phyloP scores from a whole-genome alignment of 2,329 filamentous ascomycete genomes.

The Penicillium sp. region DNA sequence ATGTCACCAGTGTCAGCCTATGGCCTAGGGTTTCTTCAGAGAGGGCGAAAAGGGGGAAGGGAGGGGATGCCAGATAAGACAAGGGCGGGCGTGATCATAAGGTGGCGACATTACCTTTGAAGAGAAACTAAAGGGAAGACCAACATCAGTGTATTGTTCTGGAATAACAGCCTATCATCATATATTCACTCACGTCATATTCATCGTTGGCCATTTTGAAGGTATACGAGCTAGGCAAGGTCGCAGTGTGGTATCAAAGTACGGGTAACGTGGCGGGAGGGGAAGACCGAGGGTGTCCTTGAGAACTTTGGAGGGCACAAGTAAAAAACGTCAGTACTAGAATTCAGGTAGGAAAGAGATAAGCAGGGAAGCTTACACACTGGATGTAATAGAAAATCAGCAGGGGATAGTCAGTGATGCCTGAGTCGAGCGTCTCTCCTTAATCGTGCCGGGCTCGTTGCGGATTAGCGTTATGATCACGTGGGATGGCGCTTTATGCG shows the following conservation, averaged over 20 bases:
- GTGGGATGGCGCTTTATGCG: conserved; percentile 11
- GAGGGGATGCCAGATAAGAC: conserved; percentile 16
- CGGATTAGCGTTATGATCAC: conserved; percentile 16
- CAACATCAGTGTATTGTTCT: conserved; percentile 31
- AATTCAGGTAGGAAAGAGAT: neutral
- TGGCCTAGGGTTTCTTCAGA: conserved; percentile 5
- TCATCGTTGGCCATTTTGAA: conserved; percentile 94
- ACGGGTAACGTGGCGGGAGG: conserved; percentile 7
- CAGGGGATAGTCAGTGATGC: conserved; percentile 21
- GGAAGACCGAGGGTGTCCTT: conserved; percentile 1
- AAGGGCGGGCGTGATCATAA: conserved; percentile 21
- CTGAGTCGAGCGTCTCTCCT: conserved; percentile 21
- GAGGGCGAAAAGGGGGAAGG: conserved; percentile 9
- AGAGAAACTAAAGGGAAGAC: conserved; percentile 70
- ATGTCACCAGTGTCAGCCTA: conserved; percentile 18
- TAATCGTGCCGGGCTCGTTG: conserved; percentile 12
- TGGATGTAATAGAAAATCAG: conserved; percentile 16
- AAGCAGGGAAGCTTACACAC: conserved; percentile 6
- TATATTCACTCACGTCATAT: conserved; percentile 77
- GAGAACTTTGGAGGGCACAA: neutral
- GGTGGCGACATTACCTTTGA: conserved; percentile 71
- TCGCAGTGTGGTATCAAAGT: conserved; percentile 20
- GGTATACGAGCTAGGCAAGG: conserved; percentile 20
- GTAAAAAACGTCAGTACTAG: conserved; percentile 1
- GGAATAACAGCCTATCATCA: conserved; percentile 3